Evolutionary conservation across 371 early-diverging fungal species (phyloP).

Genomic region (Amoeboradix gromovi): DNA sequence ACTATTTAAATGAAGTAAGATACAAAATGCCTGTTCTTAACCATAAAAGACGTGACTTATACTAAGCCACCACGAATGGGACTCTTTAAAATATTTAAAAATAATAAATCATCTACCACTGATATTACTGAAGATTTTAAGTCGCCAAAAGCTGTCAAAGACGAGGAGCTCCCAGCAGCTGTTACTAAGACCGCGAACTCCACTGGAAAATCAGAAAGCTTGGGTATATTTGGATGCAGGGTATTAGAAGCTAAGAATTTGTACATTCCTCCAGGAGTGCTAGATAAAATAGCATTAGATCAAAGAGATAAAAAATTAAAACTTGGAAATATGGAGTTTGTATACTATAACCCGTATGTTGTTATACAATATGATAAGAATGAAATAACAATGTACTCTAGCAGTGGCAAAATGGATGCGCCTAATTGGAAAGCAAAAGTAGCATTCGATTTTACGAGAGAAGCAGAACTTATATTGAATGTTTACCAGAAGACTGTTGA

Average conservation of each 20-base stretch:
- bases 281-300: background rate
- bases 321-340: background rate
- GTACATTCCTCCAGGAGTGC: background rate
- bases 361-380: background rate
- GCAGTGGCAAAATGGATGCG: background rate
- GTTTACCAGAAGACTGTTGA: background rate
- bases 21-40: constrained; percentile 37
- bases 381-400: background rate
- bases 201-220: background rate
- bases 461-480: background rate
- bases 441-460: background rate
- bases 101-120: background rate
- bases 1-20: constrained; percentile 23
- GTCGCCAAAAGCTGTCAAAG: background rate
- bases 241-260: background rate
- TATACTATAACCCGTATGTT: background rate
- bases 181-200: background rate
- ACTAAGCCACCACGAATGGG: background rate
- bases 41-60: constrained; percentile 36
- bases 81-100: background rate
- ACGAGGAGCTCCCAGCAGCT: background rate
- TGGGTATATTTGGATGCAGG: background rate
- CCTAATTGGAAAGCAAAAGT: background rate
- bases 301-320: background rate
- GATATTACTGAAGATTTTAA: background rate